phyloP scores from a whole-genome alignment of 352 stramenopile species.

The Phytophthora cactorum region DNA sequence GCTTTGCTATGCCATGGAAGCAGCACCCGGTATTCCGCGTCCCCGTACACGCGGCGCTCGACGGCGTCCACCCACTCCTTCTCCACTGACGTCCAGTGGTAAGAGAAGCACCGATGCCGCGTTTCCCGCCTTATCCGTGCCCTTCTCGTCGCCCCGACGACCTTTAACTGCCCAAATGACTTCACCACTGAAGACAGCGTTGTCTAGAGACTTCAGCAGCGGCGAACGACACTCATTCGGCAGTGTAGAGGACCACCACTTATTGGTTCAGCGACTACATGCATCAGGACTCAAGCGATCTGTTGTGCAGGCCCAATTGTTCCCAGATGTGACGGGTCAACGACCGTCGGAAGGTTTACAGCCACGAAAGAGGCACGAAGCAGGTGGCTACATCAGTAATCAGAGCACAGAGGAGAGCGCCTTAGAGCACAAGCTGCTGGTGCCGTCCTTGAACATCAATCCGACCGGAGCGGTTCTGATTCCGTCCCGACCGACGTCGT shows the following conservation, averaged over 20 bases:
- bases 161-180: constrained; percentile 12
- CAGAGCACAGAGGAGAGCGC: constrained; percentile 17
- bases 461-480: constrained; percentile 45
- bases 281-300: constrained; percentile 65
- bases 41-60: constrained; percentile 44
- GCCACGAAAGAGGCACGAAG: constrained; percentile 12
- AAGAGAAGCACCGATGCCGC: constrained; percentile 3
- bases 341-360: neutral
- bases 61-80: constrained; percentile 19
- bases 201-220: neutral
- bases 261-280: constrained; percentile 55
- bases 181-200: neutral
- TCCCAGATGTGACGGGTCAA: constrained; percentile 27
- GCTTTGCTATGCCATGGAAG: constrained; percentile 25
- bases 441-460: constrained; percentile 35
- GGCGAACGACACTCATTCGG: neutral
- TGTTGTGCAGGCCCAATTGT: constrained; percentile 59
- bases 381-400: constrained; percentile 6
- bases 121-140: constrained; percentile 27
- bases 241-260: neutral
- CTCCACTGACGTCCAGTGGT: neutral
- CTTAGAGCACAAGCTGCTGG: constrained; percentile 35
- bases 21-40: constrained; percentile 20
- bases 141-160: constrained; percentile 13
- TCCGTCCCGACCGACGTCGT: constrained; percentile 56